phyloP scores from a whole-genome alignment of 1,139 yeast genomes.

The Blastobotrys proliferans region DNA sequence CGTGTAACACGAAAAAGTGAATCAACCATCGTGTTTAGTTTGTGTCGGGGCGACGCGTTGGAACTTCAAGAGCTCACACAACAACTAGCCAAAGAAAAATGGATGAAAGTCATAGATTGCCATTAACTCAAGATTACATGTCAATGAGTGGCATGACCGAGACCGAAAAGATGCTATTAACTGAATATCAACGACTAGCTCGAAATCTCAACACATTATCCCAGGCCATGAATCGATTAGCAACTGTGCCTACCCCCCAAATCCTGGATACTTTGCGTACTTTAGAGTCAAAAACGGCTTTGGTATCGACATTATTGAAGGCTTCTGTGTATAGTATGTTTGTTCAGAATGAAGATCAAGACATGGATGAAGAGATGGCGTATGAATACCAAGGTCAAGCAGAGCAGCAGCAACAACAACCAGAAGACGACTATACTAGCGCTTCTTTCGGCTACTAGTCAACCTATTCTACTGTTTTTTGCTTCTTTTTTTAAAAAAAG shows the following conservation, averaged over 20 bases:
- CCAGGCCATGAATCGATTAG: conserved; percentile 23
- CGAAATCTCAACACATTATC: conserved; percentile 27
- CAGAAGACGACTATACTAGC: no score
- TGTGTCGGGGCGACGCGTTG: no score
- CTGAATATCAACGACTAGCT: conserved; percentile 31
- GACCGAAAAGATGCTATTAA: conserved; percentile 29
- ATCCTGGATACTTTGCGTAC: conserved; percentile 47
- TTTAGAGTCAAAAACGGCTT: conserved; percentile 52
- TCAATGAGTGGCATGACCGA: conserved; percentile 12
- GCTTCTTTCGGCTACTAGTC: no score
- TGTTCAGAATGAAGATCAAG: conserved; percentile 37
- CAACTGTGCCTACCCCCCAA: conserved; percentile 34
- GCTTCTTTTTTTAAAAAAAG: no score
- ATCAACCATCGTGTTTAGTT: no score
- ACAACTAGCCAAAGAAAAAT: background rate
- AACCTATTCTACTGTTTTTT: no score
- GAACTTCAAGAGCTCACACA: no score
- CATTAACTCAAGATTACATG: conserved; percentile 9
- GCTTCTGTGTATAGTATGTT: conserved; percentile 56
- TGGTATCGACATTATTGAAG: conserved; percentile 56
- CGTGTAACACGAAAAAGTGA: no score
- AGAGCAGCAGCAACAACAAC: no score
- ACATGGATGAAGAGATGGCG: background rate
- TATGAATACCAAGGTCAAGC: no score
- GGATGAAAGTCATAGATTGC: conserved; percentile 1